A percentile compares a stretch with the other conserved stretches of the same genome.
phyloP scores from a whole-genome alignment of 73 alveolate species.

The Vitrella brassicaformis region DNA sequence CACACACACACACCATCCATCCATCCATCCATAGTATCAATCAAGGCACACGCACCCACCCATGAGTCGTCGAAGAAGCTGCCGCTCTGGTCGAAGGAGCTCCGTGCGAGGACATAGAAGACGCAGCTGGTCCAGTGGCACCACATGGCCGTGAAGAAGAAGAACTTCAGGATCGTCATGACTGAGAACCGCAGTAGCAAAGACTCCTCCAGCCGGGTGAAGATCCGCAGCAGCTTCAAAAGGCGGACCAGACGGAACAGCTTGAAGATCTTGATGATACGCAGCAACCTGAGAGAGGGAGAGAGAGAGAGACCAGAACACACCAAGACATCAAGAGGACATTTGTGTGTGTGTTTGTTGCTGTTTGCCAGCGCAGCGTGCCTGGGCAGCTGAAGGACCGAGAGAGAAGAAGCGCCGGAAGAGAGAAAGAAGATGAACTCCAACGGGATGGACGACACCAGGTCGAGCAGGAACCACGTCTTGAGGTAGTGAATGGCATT shows the following conservation, averaged over 20 bases:
- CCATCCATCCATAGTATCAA: background rate
- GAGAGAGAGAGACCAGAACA: background rate
- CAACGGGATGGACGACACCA: background rate
- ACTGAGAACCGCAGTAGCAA: background rate
- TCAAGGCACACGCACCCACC: background rate
- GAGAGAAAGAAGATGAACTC: no score
- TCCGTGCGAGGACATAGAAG: background rate
- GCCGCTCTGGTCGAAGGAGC: background rate
- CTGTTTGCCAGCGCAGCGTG: no score
- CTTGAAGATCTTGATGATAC: background rate
- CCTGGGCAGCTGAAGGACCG: no score
- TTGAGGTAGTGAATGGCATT: background rate
- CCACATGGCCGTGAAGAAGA: background rate
- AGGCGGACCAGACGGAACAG: background rate
- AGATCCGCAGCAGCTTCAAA: background rate
- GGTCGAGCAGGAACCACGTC: background rate
- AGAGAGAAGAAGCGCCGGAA: no score
- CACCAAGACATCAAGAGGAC: no score
- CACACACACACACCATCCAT: background rate
- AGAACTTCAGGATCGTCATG: background rate
- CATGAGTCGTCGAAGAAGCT: no score
- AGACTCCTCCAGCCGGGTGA: background rate
- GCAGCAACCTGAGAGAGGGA: background rate
- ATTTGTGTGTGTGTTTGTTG: no score
- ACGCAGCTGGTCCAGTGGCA: background rate